Percentiles rank a stretch among this genome's conserved stretches.
Evolutionary conservation across 1,284 basidiomycete species (phyloP).

Genomic region (Ustilago lituana): DNA sequence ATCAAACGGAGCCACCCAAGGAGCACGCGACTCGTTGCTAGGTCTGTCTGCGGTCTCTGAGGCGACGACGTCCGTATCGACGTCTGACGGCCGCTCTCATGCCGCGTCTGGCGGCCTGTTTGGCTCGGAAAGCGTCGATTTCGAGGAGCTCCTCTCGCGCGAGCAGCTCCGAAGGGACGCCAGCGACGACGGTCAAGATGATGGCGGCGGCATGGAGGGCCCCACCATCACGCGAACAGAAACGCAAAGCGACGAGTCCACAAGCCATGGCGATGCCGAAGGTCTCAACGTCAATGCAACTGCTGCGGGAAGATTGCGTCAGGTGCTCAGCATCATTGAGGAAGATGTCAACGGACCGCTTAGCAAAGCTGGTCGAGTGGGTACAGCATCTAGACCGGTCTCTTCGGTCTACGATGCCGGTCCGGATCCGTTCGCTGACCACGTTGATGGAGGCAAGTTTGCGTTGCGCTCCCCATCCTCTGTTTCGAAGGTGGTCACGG

Average conservation of each 20-base stretch:
- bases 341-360: constrained; percentile 31
- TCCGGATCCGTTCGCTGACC: constrained; percentile 31
- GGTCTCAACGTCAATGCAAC: not conserved
- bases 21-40: constrained; percentile 32
- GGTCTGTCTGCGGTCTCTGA: constrained; percentile 44
- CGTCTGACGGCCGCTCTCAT: constrained; percentile 18
- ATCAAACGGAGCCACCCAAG: constrained; percentile 14
- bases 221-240: not conserved
- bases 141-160: constrained; percentile 33
- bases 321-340: constrained; percentile 52
- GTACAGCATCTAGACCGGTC: constrained; percentile 15
- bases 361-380: constrained; percentile 13
- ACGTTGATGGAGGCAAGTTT: not conserved
- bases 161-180: constrained; percentile 20
- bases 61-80: constrained; percentile 31
- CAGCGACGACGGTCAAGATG: not conserved
- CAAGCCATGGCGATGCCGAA: constrained; percentile 4
- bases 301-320: constrained; percentile 31
- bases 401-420: constrained; percentile 32
- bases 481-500: not conserved
- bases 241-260: not conserved
- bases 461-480: not conserved
- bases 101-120: constrained; percentile 31
- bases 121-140: constrained; percentile 45
- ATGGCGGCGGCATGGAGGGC: constrained; percentile 2